Conservation (phyloP, 257 asterid genomes). For the Petunia secreta region DNA sequence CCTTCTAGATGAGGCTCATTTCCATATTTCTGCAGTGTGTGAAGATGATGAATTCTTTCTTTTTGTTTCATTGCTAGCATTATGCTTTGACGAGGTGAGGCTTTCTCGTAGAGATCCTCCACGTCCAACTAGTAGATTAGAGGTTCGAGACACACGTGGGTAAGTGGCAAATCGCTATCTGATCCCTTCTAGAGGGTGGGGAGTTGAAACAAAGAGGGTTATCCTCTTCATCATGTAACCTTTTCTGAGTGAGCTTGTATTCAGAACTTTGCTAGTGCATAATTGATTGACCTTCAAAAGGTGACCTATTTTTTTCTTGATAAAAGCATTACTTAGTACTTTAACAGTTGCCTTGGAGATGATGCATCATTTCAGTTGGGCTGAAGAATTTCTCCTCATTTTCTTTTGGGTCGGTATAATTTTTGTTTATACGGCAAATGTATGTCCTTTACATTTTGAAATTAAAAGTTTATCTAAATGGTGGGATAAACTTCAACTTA, state of each 20-base stretch:
- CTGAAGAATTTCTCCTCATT: not conserved
- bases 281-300: conserved; percentile 6
- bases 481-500: not conserved
- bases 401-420: not conserved
- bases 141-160: conserved; percentile 1
- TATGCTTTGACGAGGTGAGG: conserved; percentile 14
- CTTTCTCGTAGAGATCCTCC: conserved; percentile 4
- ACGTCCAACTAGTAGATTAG: not conserved
- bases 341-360: not conserved
- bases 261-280: conserved; percentile 8
- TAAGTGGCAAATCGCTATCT: not conserved
- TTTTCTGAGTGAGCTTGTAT: conserved; percentile 12
- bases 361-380: not conserved
- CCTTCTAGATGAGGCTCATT: conserved; percentile 15
- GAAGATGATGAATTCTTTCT: conserved; percentile 9
- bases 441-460: not conserved
- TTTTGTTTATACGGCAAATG: not conserved
- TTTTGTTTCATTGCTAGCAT: conserved; percentile 1
- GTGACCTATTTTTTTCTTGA: not conserved
- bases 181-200: not conserved
- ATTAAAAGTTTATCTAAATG: not conserved
- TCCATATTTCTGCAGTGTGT: not conserved
- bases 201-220: not conserved
- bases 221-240: conserved; percentile 12
- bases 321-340: not conserved